Conservation (phyloP, 208 protist species). For the Wallacemonas sp. region DNA sequence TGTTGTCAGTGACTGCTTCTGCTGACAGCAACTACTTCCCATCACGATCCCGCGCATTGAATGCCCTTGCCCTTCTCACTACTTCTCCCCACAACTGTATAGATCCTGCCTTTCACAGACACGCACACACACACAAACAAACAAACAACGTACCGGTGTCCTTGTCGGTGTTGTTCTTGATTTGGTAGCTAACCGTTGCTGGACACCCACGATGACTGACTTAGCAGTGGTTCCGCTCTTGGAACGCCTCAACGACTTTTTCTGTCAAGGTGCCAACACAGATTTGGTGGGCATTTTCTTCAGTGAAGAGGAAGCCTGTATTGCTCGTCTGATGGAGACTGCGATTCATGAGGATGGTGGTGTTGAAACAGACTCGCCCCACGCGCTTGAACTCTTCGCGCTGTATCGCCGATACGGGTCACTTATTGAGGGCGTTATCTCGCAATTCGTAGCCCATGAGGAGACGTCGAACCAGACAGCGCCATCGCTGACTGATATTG, state of each 20-base stretch:
- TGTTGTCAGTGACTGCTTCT: no score
- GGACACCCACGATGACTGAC: slow-evolving; percentile 4
- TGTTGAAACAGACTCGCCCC: slow-evolving; percentile 35
- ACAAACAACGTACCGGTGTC: no score
- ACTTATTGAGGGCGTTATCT: slow-evolving; percentile 56
- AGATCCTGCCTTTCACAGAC: no score
- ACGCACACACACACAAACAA: no score
- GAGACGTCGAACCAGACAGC: neutral
- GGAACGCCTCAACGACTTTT: slow-evolving; percentile 66
- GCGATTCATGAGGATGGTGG: slow-evolving; percentile 10
- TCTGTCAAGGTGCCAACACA: slow-evolving; percentile 59
- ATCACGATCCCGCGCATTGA: no score
- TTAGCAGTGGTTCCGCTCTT: slow-evolving; percentile 21
- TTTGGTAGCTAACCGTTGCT: neutral
- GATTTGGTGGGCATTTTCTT: slow-evolving; percentile 67
- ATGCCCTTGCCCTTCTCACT: no score
- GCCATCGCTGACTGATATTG: slow-evolving; percentile 33
- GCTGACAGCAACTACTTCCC: no score
- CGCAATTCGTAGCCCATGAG: slow-evolving; percentile 42
- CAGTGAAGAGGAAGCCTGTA: slow-evolving; percentile 30
- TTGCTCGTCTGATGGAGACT: slow-evolving; percentile 17
- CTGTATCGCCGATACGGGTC: slow-evolving; percentile 57
- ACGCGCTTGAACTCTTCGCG: slow-evolving; percentile 50
- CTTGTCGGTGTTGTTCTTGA: no score
- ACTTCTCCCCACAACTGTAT: no score